Conservation (phyloP, 768 basidiomycete species). For the Macrocybe gigantea region DNA sequence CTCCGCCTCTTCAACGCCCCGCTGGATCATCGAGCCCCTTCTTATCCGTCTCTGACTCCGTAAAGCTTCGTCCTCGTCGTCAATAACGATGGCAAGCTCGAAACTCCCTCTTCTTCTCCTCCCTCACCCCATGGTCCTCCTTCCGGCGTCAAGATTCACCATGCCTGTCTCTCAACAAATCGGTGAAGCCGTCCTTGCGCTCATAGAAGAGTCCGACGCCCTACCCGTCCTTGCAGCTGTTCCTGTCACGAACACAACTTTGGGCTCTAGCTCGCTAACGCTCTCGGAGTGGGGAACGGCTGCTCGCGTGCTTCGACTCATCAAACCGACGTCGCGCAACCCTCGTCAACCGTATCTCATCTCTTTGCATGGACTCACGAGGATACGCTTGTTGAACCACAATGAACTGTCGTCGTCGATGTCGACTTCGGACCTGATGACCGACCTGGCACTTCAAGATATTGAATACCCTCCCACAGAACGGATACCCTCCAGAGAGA, state of each 20-base stretch:
- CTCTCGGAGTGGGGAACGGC: slow-evolving; percentile 60
- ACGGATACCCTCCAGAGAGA: slow-evolving; percentile 43
- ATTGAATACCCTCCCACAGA: slow-evolving; percentile 45
- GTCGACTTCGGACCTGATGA: slow-evolving; percentile 19
- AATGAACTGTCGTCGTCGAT: slow-evolving; percentile 13
- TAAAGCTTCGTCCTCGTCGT: too few species aligned
- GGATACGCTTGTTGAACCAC: slow-evolving; percentile 50
- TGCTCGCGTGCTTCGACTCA: slow-evolving; percentile 65
- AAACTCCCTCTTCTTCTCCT: slow-evolving; percentile 68
- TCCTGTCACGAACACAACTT: slow-evolving; percentile 35
- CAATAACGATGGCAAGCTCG: slow-evolving; percentile 31
- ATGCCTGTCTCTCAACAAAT: slow-evolving; percentile 57
- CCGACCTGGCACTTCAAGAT: slow-evolving; percentile 30
- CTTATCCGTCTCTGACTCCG: too few species aligned
- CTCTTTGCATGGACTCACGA: slow-evolving; percentile 65
- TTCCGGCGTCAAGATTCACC: slow-evolving; percentile 67
- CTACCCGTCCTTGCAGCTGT: slow-evolving; percentile 68
- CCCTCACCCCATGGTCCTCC: slow-evolving; percentile 64
- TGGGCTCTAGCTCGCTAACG: slow-evolving; percentile 12
- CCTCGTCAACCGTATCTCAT: slow-evolving; percentile 59
- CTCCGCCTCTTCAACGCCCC: too few species aligned
- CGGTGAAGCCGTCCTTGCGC: slow-evolving; percentile 59
- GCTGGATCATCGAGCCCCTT: too few species aligned
- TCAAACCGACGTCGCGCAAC: slow-evolving; percentile 52
- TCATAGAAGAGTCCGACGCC: slow-evolving; percentile 64